Conservation (phyloP, 2,329 filamentous ascomycete species). For the Pyricularia sp. region DNA sequence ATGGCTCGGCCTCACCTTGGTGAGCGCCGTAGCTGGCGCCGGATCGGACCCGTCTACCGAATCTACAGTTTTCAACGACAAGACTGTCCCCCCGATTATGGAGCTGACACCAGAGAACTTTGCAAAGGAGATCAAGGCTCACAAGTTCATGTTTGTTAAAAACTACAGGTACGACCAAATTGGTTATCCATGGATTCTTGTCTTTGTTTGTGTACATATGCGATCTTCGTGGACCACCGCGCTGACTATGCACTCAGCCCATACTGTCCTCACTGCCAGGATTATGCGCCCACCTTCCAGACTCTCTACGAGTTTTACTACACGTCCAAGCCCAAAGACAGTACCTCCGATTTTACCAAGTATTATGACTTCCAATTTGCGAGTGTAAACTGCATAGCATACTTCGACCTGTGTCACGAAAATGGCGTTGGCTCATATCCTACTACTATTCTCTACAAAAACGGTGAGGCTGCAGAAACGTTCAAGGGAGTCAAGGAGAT, state of each 20-base stretch:
- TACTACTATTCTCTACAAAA: conserved; percentile 68
- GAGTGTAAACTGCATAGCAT: conserved; percentile 75
- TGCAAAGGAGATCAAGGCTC: conserved; percentile 42
- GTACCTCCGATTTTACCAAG: conserved; percentile 52
- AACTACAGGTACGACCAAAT: conserved; percentile 56
- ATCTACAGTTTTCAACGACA: conserved; percentile 55
- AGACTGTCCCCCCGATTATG: conserved; percentile 55
- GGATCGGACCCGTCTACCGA: conserved; percentile 21
- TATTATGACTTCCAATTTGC: conserved; percentile 90
- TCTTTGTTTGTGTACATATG: background rate
- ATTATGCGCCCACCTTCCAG: conserved; percentile 77
- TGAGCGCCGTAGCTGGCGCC: conserved; percentile 24
- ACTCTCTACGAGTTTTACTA: conserved; percentile 92
- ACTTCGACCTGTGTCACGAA: conserved; percentile 65
- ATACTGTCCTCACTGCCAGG: conserved; percentile 63
- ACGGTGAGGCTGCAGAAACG: conserved; percentile 58
- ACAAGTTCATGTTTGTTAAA: conserved; percentile 47
- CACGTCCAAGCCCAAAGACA: conserved; percentile 58
- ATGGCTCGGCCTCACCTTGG: conserved; percentile 34
- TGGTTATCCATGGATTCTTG: background rate
- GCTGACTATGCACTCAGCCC: conserved; percentile 33
- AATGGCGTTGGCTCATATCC: conserved; percentile 65
- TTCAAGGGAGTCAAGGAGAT: conserved; percentile 62
- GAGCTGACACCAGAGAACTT: conserved; percentile 51
- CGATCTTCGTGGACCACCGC: background rate